Base-by-base conservation (phyloP, 768 basidiomycete genomes). In the Lentinus brumalis region DNA sequence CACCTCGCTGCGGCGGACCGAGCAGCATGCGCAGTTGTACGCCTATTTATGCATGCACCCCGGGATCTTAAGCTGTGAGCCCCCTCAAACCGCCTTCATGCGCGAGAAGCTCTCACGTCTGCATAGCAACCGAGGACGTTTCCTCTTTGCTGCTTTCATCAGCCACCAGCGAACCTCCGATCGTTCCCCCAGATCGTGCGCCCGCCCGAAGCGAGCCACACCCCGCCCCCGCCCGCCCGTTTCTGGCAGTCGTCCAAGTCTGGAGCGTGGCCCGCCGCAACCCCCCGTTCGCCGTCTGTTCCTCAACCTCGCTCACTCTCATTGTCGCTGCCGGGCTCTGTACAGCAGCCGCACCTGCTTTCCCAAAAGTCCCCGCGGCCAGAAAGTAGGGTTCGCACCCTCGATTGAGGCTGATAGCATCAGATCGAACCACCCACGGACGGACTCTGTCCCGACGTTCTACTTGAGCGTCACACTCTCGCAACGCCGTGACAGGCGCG, bases 91-190 rank as follows among this genome's bases (percentile, higher is more conserved):
- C 30, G 61, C n/a, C 16, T 40, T 16, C 50, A 16, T 31, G 55
- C 40, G 38, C 50, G 56, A 57, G 55, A 57, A 61, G 60, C 42
- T 21, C 56, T 53, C 56, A 50, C 46, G 46, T 53, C 52, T 54
- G 47, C 61, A 62, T 62, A 58, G 61, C 61, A 62, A 62, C 61
- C 53, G 56, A 62, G 56, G 47, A 32, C 46, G 35, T 51, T 44
- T 38, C 47, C 21, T 26, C 21, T 26, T 26, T 26, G 21, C 21
- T 26, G 21, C 21, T 26, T 26, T 26, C 53, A 39, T 46, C 60
- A 50, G 50, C 52, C 56, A 47, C 14, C 35, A 26, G 9, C 45
- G 8, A 35, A 4, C 21, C 32, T 49, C 38, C 50, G 50, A 58
- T 58, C 50, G 29, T 16, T 31, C 41, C 57, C 50, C 57, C 57